Evolutionary conservation across 139 green algal genomes (phyloP), one percentile per base, ranked within the genome.

Genomic region (Chlamydomonas sp.): DNA sequence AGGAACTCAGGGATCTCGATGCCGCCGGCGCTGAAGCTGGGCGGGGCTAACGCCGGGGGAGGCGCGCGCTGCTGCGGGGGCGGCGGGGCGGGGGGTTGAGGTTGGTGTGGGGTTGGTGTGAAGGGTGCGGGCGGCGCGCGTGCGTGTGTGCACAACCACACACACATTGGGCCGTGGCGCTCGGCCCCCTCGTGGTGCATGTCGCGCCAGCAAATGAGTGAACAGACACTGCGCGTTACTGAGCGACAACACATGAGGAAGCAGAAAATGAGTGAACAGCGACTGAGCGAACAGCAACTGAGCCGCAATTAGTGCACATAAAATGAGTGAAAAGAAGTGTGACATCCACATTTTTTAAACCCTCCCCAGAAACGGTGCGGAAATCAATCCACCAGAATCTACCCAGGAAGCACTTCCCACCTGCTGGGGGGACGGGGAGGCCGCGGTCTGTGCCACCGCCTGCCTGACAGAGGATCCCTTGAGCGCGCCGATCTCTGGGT

Each of bases 1-100:
- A 91, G 73, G 71, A 91, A 91, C 0, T 79, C 86, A 2, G 86
- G 86, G 6, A 91, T 87, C 73, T 89, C 82, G 10, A 91, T 83
- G 13, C 66, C 72, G 4, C 81, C 75, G 59, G 43, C 28, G 35
- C 38, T 16, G 38, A 20, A 67, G 54, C 67, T 67, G 62, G 38
- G 39, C 20, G 3, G 57, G 48, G 24, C 24, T 54, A 48, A 8
- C 71, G 58, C 34, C 2, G 35, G 10, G 36, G 39, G 28, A 16
- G 13, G 36, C 35, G 36, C 48, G 38, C 3, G 36, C 47, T 39
- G 60, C 31, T 24, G 57, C n/a, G 37, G 59, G 1, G 64, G 36
- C 30, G 38, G 37, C 1, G 24, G 5, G 28, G 38, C 24, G 1
- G 61, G 3, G 31, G 65, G 37, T 33, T 59, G 65, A 24, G 63